A percentile compares a stretch with the other conserved stretches of the same genome.
phyloP scores from a whole-genome alignment of 345 rosid species.

The Bretschneidera sinensis region DNA sequence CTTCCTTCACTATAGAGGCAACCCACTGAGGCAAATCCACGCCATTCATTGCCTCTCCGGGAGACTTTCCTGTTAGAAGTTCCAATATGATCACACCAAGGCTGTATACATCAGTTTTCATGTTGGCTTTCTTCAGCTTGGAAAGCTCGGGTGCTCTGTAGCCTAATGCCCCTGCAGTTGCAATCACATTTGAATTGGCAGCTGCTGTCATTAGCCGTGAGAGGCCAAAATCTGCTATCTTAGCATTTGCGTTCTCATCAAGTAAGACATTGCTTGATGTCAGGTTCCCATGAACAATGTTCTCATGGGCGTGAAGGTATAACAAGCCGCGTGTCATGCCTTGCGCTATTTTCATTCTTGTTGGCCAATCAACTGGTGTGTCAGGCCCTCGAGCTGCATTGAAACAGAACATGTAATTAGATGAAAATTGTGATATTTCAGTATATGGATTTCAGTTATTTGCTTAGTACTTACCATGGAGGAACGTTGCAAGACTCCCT shows the following conservation, averaged over 20 bases:
- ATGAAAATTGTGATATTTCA: too few species aligned
- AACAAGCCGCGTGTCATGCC: slow-evolving; percentile 66
- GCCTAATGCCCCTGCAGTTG: slow-evolving; percentile 78
- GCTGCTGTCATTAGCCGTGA: slow-evolving; percentile 71
- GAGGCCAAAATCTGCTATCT: slow-evolving; percentile 73
- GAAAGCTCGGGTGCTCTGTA: slow-evolving; percentile 93
- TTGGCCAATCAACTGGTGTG: slow-evolving; percentile 60
- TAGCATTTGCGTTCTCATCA: slow-evolving; percentile 46
- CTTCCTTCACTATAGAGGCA: slow-evolving; percentile 89
- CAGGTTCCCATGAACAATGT: slow-evolving; percentile 74
- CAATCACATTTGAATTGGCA: slow-evolving; percentile 73
- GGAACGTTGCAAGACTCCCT: slow-evolving; percentile 84
- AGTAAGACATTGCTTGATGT: slow-evolving; percentile 78
- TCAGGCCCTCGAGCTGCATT: slow-evolving; percentile 80
- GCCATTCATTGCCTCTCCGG: slow-evolving; percentile 69
- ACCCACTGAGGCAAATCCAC: slow-evolving; percentile 96
- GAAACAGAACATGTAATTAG: background rate
- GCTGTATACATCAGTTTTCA: slow-evolving; percentile 80
- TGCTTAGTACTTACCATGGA: slow-evolving; percentile 73
- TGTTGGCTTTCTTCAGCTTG: slow-evolving; percentile 74
- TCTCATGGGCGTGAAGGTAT: slow-evolving; percentile 66
- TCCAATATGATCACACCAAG: slow-evolving; percentile 82
- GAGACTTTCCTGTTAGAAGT: slow-evolving; percentile 87
- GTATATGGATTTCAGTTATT: too few species aligned
- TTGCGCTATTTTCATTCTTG: slow-evolving; percentile 62